Base-by-base conservation (phyloP, 2,329 filamentous ascomycete species). In the Basipetospora sp. region DNA sequence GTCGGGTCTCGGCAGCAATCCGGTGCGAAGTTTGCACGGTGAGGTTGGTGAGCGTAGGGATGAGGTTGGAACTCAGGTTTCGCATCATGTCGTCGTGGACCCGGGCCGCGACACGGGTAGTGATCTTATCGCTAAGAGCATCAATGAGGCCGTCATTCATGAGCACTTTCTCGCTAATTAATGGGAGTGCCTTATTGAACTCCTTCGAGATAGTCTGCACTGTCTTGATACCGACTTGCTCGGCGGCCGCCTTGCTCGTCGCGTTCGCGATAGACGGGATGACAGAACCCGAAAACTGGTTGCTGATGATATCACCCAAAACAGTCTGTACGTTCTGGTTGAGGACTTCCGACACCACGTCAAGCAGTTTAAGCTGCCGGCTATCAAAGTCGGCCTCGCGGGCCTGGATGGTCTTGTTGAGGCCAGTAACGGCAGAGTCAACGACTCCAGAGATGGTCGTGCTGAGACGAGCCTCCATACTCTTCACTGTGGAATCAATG, bases 251-350 rank as follows among this genome's bases (percentile, higher is more conserved):
- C 43, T 74, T 71, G 31, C 73, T 67, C 11, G 82, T 75, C 30
- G 77, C 66, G 36, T 77, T 69, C 29, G 76, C 71, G 40, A 96
- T 63, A 22, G 77, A 67, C 9, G 90, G 88, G 37, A 94, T 64
- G 31, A 94, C 74, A 11, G 76, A 69, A 39, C 76, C 69, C 43
- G 83, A 72, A 45, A 94, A 83, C 54, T 81, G 80, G 34, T 76
- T 69, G 33, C 74, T 72, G 36, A 94, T 77, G 47, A 93, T 82
- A 43, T 75, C 77, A 43, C 76, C 68, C 27, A 94, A 68, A 16
- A 83, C 82, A 49, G 80, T 77, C 55, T 77, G 68, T 15, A 72
- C 75, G 50, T 76, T 77, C 42, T 69, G 65, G 44, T 71, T 74
- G 34, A 80, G 62, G 25, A 76, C 71, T 25, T 69, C 61, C 4